Base-by-base conservation (phyloP, 768 basidiomycete species). In the Crassisporium funariophilum region DNA sequence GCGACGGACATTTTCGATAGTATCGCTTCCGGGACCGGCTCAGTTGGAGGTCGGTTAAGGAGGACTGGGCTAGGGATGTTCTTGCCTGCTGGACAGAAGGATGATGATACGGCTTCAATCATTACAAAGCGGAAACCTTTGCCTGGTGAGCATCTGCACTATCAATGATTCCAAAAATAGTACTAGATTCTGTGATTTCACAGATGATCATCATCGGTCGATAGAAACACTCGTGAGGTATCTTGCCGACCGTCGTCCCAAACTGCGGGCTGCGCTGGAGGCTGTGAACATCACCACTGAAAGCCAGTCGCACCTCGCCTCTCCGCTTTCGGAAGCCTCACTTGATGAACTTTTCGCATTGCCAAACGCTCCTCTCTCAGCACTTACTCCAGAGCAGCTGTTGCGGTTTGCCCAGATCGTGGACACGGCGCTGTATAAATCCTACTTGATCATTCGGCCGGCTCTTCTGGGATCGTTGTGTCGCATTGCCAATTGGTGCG, bases 401-500 rank as follows among this genome's bases (percentile, higher is more conserved):
- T 73, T 95, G 27, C 79, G 91, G 15, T 91, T 87, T 46, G 93
- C 94, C 1, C 95, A 98, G 67, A 84, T 98, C 24, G 88, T 98
- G 19, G 92, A 98, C 58, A 98, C 97, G 1, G 95, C 91, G 7
- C 69, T 98, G 53, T 94, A 98, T 68, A 95, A 97, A 68, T 84
- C 88, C 2, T 97, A 95, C 64, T 70, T 98, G 16, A 76, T 91
- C 16, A 85, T 87, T 33, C 75, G 87, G 35, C 92, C 95, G 0
- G 79, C 77, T 10, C 69, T 99, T 46, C 70, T 98, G 8, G 92
- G 91, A 0, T 83, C 91, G 22, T 66, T 98, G 40, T 98, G 95
- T 66, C 79, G 95, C 34, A 72, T 95, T 19, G 81, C 91, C 2
- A 98, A 97, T 65, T 99, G 94, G 93, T 98, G 95, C 65, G 97